Evolutionary conservation across 129 eudicot species (phyloP).

Genomic region (Helianthus tuberosus): DNA sequence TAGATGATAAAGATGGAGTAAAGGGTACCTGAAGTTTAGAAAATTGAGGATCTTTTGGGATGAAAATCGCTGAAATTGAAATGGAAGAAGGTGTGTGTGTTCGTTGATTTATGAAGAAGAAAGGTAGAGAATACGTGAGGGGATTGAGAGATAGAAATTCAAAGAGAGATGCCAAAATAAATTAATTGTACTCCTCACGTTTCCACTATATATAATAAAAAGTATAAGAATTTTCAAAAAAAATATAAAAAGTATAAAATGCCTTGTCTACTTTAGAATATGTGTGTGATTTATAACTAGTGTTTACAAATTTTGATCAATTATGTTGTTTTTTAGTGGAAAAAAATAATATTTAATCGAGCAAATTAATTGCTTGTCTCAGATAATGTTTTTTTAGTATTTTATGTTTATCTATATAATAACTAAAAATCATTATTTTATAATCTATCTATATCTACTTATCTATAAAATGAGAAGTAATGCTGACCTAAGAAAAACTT

Average conservation of each 20-base stretch:
- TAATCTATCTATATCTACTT: too few relatives aligned
- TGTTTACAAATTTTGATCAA: background rate
- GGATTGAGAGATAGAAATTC: slow-evolving; percentile 5
- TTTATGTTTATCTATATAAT: too few relatives aligned
- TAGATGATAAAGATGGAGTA: background rate
- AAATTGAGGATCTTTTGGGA: background rate
- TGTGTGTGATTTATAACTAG: background rate
- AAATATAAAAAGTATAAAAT: background rate
- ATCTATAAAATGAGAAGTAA: too few relatives aligned
- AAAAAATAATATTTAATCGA: background rate
- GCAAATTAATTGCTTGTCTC: too few relatives aligned
- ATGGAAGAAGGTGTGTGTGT: background rate
- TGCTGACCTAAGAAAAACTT: too few relatives aligned
- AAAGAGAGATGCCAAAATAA: background rate
- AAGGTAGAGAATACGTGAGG: slow-evolving; percentile 18
- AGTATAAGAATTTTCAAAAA: too few relatives aligned
- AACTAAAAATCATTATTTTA: too few relatives aligned
- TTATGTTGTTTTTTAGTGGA: background rate
- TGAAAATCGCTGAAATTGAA: background rate
- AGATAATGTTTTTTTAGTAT: too few relatives aligned
- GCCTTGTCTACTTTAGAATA: background rate
- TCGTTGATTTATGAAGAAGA: slow-evolving; percentile 14
- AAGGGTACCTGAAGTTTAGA: background rate
- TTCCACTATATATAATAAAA: background rate
- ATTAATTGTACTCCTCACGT: slow-evolving; percentile 6